Conservation (phyloP, 768 basidiomycete genomes). For the Tubosaeta brunneosetosa region DNA sequence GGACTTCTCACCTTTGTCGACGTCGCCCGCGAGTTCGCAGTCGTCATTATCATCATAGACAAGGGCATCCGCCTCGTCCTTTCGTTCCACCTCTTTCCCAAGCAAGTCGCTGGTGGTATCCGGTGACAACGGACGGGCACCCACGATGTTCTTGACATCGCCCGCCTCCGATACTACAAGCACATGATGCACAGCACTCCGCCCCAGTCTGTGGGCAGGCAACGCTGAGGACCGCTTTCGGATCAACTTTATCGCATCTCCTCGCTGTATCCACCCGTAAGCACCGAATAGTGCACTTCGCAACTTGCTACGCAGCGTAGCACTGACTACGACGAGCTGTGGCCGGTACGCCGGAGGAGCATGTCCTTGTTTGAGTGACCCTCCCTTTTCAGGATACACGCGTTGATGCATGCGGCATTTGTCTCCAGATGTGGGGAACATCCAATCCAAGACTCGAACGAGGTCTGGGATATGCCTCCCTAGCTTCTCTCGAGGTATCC, state of each 20-base stretch:
- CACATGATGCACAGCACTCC: constrained; percentile 46
- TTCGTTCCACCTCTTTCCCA: background rate
- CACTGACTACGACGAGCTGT: constrained; percentile 67
- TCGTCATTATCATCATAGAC: constrained; percentile 24
- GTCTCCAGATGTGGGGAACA: constrained; percentile 41
- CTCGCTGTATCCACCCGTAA: constrained; percentile 54
- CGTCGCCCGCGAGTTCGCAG: constrained; percentile 13
- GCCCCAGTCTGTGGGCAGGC: constrained; percentile 25
- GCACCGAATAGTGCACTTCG: constrained; percentile 40
- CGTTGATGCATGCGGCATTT: background rate
- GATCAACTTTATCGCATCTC: constrained; percentile 31
- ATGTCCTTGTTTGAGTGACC: constrained; percentile 6
- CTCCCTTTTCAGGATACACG: constrained; percentile 1
- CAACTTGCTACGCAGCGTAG: constrained; percentile 55
- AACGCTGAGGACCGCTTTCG: constrained; percentile 23
- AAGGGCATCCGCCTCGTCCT: constrained; percentile 14
- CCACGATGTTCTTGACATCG: constrained; percentile 49
- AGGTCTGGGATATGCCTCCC: constrained; percentile 55
- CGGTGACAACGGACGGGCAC: constrained; percentile 30
- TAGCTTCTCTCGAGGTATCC: constrained; percentile 37
- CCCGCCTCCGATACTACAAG: constrained; percentile 56
- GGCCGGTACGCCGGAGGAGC: constrained; percentile 30
- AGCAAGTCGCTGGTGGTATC: background rate
- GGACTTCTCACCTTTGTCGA: constrained; percentile 19
- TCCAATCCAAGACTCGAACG: constrained; percentile 51